Evolutionary conservation across 129 eudicot genomes (phyloP), one percentile per base, ranked within the genome.

Genomic region (Tagetes patula): DNA sequence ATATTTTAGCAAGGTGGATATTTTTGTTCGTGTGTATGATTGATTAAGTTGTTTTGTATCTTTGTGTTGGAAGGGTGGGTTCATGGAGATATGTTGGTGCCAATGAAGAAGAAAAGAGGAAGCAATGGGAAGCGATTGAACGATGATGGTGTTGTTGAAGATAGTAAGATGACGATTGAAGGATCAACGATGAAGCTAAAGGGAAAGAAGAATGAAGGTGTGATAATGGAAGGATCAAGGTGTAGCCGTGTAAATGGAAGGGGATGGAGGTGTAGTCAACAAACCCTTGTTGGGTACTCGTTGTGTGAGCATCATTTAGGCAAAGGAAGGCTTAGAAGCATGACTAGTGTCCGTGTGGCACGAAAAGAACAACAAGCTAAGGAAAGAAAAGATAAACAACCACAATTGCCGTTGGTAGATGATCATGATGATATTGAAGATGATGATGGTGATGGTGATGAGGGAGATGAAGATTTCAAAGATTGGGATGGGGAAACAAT

Each of bases 241-340:
- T 92, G 98, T 80, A 92, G 96, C 46, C 87, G 98, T 0, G 91
- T 89, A 9, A 92, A 92, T 62, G 98, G 98, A 68, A 86, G 98
- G 60, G 98, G 98, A 10, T 89, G 98, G 98, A 79, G 96, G 80
- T 92, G 98, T 54, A 67, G 91, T 42, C 98, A 92, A 49, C 95
- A 80, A 20, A 92, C 96, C 27, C 88, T 92, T 36, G 90, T 89
- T 6, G 98, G 96, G 0, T 92, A 89, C 72, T 87, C 96, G 3
- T 82, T 89, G 75, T 92, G 98, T 27, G 96, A 92, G 73, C 98
- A 92, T 84, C 98, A 92, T 72, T 75, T 92, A 76, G 91, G 98
- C 1, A 92, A 89, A 77, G 96, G 98, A 70, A 83, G 98, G 67
- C 88, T 92, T 37, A 68, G 95, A 73, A 87, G 85, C 77, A 84